phyloP scores from a whole-genome alignment of 331 rosid species.

The Spiraea crenata region DNA sequence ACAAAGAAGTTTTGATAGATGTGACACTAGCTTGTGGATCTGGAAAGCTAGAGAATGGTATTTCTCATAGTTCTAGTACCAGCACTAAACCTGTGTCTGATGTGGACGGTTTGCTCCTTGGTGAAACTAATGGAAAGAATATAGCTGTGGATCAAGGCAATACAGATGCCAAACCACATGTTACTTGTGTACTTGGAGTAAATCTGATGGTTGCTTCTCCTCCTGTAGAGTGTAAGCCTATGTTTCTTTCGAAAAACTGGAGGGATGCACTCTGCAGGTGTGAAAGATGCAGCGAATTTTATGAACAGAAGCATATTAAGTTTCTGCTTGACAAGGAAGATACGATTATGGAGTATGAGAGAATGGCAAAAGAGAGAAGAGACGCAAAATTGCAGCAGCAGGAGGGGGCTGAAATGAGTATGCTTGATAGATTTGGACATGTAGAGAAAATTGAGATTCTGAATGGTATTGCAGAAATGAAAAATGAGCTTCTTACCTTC shows the following conservation, averaged over 20 bases:
- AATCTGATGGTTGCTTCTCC: slow-evolving; percentile 37
- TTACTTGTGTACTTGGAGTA: slow-evolving; percentile 54
- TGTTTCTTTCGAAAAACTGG: slow-evolving; percentile 90
- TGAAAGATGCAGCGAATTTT: slow-evolving; percentile 52
- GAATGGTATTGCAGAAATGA: slow-evolving; percentile 91
- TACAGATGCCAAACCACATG: slow-evolving; percentile 23
- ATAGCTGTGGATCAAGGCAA: slow-evolving; percentile 24
- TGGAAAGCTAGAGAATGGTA: slow-evolving; percentile 37
- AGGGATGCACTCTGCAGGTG: slow-evolving; percentile 81
- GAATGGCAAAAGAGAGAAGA: slow-evolving; percentile 72
- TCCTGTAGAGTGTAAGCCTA: slow-evolving; percentile 47
- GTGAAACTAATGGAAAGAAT: slow-evolving; percentile 37
- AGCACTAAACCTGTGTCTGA: slow-evolving; percentile 43
- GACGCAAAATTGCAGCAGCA: slow-evolving; percentile 73
- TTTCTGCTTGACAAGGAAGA: slow-evolving; percentile 83
- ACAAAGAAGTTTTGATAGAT: slow-evolving; percentile 57
- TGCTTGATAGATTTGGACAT: slow-evolving; percentile 68
- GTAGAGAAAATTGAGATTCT: slow-evolving; percentile 91
- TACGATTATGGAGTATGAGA: slow-evolving; percentile 80
- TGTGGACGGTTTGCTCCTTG: slow-evolving; percentile 29
- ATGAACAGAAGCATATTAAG: slow-evolving; percentile 51
- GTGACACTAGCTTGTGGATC: slow-evolving; percentile 40
- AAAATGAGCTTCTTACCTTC: slow-evolving; percentile 79
- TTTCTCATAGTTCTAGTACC: slow-evolving; percentile 27
- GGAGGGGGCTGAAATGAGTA: slow-evolving; percentile 68